Percentiles rank a stretch among this genome's conserved stretches.
Conservation (phyloP, 2,329 filamentous ascomycete species). For the Capronia americana region DNA sequence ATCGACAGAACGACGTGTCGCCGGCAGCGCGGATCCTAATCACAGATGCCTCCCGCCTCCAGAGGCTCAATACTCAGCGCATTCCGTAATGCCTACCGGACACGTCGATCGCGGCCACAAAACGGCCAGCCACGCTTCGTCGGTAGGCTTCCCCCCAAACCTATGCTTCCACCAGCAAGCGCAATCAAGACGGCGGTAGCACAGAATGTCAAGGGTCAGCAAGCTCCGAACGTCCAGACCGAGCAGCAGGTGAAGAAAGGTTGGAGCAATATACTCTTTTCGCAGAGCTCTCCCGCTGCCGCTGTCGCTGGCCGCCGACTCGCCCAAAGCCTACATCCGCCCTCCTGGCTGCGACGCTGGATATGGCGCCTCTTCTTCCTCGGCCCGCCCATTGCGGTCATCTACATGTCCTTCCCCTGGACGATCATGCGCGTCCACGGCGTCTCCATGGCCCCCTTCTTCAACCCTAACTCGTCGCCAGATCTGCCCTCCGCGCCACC, state of each 20-base stretch:
- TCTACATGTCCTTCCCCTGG: conserved; percentile 49
- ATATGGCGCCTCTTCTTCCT: conserved; percentile 36
- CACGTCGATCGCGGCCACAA: not conserved
- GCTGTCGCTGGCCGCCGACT: not conserved
- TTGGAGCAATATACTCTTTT: not conserved
- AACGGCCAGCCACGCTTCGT: not conserved
- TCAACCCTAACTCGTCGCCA: conserved; percentile 69
- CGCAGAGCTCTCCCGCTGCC: not conserved
- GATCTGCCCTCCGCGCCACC: conserved; percentile 45
- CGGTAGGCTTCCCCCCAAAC: not conserved
- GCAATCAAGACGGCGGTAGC: not conserved
- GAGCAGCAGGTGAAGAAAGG: not conserved
- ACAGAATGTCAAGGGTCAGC: not conserved
- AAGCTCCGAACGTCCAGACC: not conserved
- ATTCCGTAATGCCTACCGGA: not conserved
- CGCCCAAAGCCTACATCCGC: not conserved
- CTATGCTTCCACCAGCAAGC: not conserved
- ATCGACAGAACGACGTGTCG: not conserved
- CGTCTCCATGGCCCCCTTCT: conserved; percentile 76
- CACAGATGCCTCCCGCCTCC: conserved; percentile 24
- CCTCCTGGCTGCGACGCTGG: conserved; percentile 24
- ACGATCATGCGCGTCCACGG: conserved; percentile 53
- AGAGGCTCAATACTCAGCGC: not conserved
- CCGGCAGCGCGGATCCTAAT: not conserved
- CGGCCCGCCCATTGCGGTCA: conserved; percentile 48